Evolutionary conservation across 495 filamentous ascomycete genomes (phyloP).

Genomic region (Trichocladium uniseriatum): DNA sequence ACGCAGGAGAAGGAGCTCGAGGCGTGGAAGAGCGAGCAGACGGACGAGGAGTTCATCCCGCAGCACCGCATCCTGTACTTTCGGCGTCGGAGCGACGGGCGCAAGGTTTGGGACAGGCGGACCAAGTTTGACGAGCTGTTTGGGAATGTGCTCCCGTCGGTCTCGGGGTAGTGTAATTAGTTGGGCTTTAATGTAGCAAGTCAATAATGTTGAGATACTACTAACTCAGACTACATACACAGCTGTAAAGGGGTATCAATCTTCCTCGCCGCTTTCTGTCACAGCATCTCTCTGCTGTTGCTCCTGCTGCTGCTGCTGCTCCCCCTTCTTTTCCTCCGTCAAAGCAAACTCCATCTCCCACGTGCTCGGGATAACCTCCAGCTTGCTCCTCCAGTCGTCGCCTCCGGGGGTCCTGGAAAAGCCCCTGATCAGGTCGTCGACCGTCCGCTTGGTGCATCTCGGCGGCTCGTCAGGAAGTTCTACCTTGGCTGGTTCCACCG

Average conservation of each 20-base stretch:
- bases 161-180: background rate
- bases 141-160: conserved; percentile 28
- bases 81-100: conserved; percentile 48
- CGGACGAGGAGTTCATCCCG: conserved; percentile 79
- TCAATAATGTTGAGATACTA: background rate
- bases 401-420: conserved; percentile 42
- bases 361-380: conserved; percentile 7
- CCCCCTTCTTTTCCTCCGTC: background rate
- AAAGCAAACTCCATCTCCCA: conserved; percentile 17
- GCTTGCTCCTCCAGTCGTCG: conserved; percentile 8
- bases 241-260: conserved; percentile 1
- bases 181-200: background rate
- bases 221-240: background rate
- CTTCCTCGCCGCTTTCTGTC: background rate
- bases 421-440: conserved; percentile 11
- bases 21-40: conserved; percentile 65
- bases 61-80: conserved; percentile 72
- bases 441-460: background rate
- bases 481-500: conserved; percentile 51
- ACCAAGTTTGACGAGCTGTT: conserved; percentile 37
- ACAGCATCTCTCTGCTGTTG: background rate
- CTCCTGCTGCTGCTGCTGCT: too few species aligned
- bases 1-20: conserved; percentile 52
- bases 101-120: conserved; percentile 50
- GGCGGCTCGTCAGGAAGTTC: background rate